Base-by-base conservation (phyloP, 345 rosid species). In the Syzygium jambos region DNA sequence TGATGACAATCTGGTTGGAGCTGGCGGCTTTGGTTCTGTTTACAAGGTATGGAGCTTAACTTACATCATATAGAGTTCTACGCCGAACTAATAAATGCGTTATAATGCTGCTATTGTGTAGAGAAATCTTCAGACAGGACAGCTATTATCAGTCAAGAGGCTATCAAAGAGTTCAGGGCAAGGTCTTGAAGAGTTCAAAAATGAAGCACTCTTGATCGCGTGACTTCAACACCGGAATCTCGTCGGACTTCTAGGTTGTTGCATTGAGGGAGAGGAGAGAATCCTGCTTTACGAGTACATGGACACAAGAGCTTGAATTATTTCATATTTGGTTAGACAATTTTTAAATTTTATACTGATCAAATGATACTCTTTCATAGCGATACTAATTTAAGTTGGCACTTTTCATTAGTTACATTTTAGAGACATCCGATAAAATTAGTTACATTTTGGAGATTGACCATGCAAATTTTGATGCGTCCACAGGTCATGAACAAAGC, bases 211-310 rank as follows among this genome's bases (percentile, higher is more conserved):
- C 82, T 89, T 92, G 54, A 92, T 91, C 23, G 93, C 93, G 11
- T 87, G 89, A 56, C 94, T 94, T 21, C 94, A 94, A 73, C 95
- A 94, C 90, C 89, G 90, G 86, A 94, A 94, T 89, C 95, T 93
- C 85, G 94, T 92, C 12, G 87, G 84, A 85, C 91, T 94, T 59
- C 38, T 92, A 4, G 95, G 95, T 34, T 93, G 91, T 65, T 93
- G 95, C 92, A 86, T 92, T 0, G 92, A 92, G 13, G 78, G 85
- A 87, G 91, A 88, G 21, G 91, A 90, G 85, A 90, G 89, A 85
- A 86, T 91, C 68, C 51, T 92, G 61, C 84, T 92, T 27, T 92
- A 91, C 46, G 92, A 93, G 53, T 93, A 87, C 88, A 84, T 93
- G 93, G 90, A 91, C 53, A 93, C 87, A 87, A 86, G 85, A 93